phyloP scores from a whole-genome alignment of 768 basidiomycete species.

The Phanerochaete carnosa region DNA sequence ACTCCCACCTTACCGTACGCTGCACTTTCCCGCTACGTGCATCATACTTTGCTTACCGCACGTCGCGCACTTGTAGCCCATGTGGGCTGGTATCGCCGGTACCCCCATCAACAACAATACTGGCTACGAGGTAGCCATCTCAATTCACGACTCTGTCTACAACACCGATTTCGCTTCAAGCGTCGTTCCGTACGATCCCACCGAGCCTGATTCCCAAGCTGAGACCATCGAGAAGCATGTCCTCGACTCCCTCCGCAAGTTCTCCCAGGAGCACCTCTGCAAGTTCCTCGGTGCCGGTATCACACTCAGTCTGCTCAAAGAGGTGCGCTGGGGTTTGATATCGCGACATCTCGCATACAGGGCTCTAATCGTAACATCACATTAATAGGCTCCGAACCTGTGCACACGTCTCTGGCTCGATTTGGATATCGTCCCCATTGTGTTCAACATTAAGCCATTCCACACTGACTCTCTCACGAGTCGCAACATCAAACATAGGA shows the following conservation, averaged over 20 bases:
- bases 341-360: background rate
- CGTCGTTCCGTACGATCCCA: slow-evolving; percentile 47
- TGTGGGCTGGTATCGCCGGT: slow-evolving; percentile 85
- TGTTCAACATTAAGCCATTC: slow-evolving; percentile 82
- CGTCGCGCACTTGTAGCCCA: slow-evolving; percentile 48
- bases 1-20: slow-evolving; percentile 66
- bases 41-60: slow-evolving; percentile 7
- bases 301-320: slow-evolving; percentile 64
- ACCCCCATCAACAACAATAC: slow-evolving; percentile 54
- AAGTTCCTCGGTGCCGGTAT: slow-evolving; percentile 86
- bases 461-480: slow-evolving; percentile 77
- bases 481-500: slow-evolving; percentile 78
- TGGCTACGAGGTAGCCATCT: slow-evolving; percentile 69
- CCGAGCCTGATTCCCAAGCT: slow-evolving; percentile 52
- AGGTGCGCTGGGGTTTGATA: slow-evolving; percentile 38
- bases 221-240: slow-evolving; percentile 62
- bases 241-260: slow-evolving; percentile 62
- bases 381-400: slow-evolving; percentile 64
- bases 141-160: slow-evolving; percentile 84
- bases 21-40: background rate
- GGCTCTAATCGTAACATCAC: slow-evolving; percentile 4
- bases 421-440: slow-evolving; percentile 79
- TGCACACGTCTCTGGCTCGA: slow-evolving; percentile 84
- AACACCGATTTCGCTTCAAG: slow-evolving; percentile 72
- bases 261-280: slow-evolving; percentile 74